phyloP scores from a whole-genome alignment of 1,284 basidiomycete species.

The Fomitopsis palustris region DNA sequence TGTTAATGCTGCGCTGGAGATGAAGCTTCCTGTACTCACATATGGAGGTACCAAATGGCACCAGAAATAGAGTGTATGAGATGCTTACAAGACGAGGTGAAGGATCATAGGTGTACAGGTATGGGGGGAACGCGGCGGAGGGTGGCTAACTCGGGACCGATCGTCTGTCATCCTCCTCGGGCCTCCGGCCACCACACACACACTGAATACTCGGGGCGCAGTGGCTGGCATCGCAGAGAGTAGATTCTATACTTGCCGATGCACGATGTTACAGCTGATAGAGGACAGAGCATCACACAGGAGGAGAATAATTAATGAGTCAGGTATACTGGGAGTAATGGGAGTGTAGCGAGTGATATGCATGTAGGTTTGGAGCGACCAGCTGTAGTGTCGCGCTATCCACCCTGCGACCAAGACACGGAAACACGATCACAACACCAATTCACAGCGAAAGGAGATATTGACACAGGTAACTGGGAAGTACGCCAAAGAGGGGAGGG shows the following conservation, averaged over 20 bases:
- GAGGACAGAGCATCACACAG: not conserved
- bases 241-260: not conserved
- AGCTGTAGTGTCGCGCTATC: not conserved
- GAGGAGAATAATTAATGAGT: not conserved
- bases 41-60: not conserved
- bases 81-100: not conserved
- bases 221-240: too few species aligned
- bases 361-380: conserved; percentile 6
- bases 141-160: too few species aligned
- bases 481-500: not conserved
- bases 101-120: not conserved
- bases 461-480: not conserved
- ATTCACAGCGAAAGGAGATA: not conserved
- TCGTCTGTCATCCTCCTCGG: too few species aligned
- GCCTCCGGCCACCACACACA: too few species aligned
- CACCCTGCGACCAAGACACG: conserved; percentile 6
- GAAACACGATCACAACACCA: not conserved
- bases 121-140: too few species aligned
- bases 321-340: conserved; percentile 8
- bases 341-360: conserved; percentile 8
- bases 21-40: not conserved
- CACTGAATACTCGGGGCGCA: too few species aligned
- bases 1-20: not conserved
- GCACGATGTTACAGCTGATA: not conserved
- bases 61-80: not conserved